Percentiles rank a stretch among this genome's conserved stretches.
phyloP scores from a whole-genome alignment of 306 rosid genomes.

The Rosa multiflora region DNA sequence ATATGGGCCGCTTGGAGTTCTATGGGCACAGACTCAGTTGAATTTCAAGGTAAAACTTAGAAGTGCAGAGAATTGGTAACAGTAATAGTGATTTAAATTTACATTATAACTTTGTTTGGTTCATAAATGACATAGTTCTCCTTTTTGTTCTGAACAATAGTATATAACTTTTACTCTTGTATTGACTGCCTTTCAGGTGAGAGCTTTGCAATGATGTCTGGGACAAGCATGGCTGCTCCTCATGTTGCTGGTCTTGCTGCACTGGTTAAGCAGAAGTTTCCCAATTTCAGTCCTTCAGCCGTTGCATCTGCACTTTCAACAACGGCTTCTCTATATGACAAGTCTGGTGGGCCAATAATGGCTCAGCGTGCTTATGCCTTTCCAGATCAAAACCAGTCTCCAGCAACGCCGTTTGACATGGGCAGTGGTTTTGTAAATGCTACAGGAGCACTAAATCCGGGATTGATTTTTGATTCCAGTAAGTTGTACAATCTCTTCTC shows the following conservation, averaged over 20 bases:
- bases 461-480: conserved; percentile 87
- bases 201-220: conserved; percentile 93
- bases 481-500: conserved; percentile 31
- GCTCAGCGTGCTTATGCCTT: conserved; percentile 86
- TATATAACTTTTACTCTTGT: neutral
- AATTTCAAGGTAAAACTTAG: conserved; percentile 58
- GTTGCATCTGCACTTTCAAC: conserved; percentile 88
- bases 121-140: neutral
- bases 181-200: conserved; percentile 56
- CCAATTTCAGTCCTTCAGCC: conserved; percentile 78
- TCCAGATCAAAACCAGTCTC: conserved; percentile 76
- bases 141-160: neutral
- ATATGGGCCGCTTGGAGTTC: conserved; percentile 99
- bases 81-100: neutral
- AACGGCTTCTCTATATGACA: conserved; percentile 66
- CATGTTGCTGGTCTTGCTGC: conserved; percentile 97
- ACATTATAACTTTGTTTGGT: neutral
- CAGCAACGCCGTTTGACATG: conserved; percentile 96
- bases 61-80: neutral
- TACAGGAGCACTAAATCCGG: conserved; percentile 78
- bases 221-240: conserved; percentile 99
- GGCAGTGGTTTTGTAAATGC: conserved; percentile 99
- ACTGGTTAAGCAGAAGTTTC: conserved; percentile 74
- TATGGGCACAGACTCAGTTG: conserved; percentile 69
- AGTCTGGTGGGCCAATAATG: conserved; percentile 68